Conservation (phyloP, 2,329 filamentous ascomycete species). For the Gliomastix tumulicola region DNA sequence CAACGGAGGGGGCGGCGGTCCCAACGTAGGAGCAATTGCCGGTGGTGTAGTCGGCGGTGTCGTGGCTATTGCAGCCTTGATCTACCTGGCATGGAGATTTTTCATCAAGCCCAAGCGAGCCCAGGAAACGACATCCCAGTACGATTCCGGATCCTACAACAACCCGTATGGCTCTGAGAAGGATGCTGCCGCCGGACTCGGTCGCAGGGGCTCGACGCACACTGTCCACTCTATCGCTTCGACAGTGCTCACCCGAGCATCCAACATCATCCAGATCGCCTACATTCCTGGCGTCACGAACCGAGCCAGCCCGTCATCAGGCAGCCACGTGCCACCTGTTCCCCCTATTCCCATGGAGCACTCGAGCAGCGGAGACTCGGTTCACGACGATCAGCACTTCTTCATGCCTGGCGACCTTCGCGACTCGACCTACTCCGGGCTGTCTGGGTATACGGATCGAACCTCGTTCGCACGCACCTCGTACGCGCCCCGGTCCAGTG, state of each 20-base stretch:
- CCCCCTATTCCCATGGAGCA: slow-evolving; percentile 76
- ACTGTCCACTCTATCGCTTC: slow-evolving; percentile 91
- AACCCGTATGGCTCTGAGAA: slow-evolving; percentile 30
- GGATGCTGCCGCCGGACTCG: slow-evolving; percentile 31
- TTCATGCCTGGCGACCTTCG: slow-evolving; percentile 87
- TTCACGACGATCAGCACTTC: slow-evolving; percentile 76
- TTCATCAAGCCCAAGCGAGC: slow-evolving; percentile 75
- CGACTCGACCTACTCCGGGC: slow-evolving; percentile 82
- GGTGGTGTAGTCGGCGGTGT: slow-evolving; percentile 87
- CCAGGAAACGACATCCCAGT: slow-evolving; percentile 44
- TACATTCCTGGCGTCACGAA: slow-evolving; percentile 98
- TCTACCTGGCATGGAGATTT: slow-evolving; percentile 82
- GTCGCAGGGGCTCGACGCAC: slow-evolving; percentile 67
- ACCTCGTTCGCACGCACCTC: slow-evolving; percentile 54
- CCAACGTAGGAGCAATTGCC: slow-evolving; percentile 78
- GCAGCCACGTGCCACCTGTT: slow-evolving; percentile 81
- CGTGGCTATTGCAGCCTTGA: slow-evolving; percentile 62
- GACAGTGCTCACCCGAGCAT: slow-evolving; percentile 89
- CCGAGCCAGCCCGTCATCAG: slow-evolving; percentile 77
- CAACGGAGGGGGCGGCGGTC: too few relatives aligned
- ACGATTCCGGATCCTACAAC: slow-evolving; percentile 43
- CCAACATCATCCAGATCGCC: slow-evolving; percentile 98
- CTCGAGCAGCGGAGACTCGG: slow-evolving; percentile 31
- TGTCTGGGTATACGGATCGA: slow-evolving; percentile 56
- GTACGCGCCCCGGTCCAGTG: slow-evolving; percentile 59